Evolutionary conservation across 257 asterid genomes (phyloP).

Genomic region (Plantago ovata): DNA sequence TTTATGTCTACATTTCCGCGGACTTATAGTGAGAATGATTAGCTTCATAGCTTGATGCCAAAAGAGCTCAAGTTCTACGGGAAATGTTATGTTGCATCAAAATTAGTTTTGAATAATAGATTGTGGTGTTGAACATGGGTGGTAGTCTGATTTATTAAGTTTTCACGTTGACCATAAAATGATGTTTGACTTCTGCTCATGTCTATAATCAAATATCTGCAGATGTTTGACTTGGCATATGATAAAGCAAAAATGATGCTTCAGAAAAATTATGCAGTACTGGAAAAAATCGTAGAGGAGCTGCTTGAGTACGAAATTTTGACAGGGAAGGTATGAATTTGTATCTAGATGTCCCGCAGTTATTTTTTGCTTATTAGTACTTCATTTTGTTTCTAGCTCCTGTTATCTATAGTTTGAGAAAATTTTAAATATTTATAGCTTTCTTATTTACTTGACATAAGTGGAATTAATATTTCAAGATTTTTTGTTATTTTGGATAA

Average conservation of each 20-base stretch:
- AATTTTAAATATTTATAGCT: slow-evolving; percentile 5
- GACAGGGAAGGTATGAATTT: slow-evolving; percentile 69
- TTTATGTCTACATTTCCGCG: slow-evolving; percentile 1
- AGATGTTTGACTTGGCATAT: slow-evolving; percentile 78
- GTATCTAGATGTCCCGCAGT: slow-evolving; percentile 6
- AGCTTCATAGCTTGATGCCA: neutral
- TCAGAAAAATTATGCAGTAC: slow-evolving; percentile 55
- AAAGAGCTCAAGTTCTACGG: slow-evolving; percentile 4
- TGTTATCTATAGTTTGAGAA: neutral
- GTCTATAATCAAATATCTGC: slow-evolving; percentile 26
- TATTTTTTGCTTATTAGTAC: slow-evolving; percentile 7
- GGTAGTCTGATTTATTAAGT: slow-evolving; percentile 4
- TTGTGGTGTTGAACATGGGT: slow-evolving; percentile 7
- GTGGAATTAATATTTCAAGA: neutral
- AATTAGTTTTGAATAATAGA: slow-evolving; percentile 8
- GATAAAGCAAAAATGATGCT: slow-evolving; percentile 75
- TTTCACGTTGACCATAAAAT: slow-evolving; percentile 1
- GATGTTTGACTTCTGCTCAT: slow-evolving; percentile 14
- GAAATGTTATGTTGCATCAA: neutral
- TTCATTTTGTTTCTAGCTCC: neutral
- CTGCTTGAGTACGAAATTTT: slow-evolving; percentile 74
- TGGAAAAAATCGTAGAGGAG: slow-evolving; percentile 87
- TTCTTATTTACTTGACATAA: neutral
- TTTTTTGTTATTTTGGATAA: too few species aligned
- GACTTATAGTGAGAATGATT: neutral